Evolutionary conservation across 2,329 filamentous ascomycete species (phyloP).

Genomic region (Xylaria polymorpha): DNA sequence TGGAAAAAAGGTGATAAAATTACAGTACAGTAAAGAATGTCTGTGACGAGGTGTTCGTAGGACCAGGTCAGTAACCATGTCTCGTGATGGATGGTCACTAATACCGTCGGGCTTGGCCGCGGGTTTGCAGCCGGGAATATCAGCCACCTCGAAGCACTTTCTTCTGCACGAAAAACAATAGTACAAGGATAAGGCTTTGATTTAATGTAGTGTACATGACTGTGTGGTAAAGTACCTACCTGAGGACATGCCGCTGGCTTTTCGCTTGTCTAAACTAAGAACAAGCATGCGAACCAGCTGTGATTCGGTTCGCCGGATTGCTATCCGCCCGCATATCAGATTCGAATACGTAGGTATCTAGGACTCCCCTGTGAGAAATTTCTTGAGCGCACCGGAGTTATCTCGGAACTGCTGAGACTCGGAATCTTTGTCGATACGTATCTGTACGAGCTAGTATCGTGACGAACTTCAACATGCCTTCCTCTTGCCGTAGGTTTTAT

Average conservation of each 20-base stretch:
- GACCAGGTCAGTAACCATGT: conserved; percentile 15
- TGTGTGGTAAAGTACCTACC: not conserved
- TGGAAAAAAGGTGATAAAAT: not conserved
- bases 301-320: conserved; percentile 16
- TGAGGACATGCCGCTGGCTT: conserved; percentile 5
- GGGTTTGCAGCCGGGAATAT: conserved; percentile 19
- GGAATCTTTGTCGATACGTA: conserved; percentile 15
- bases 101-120: conserved; percentile 33
- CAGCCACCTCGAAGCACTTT: conserved; percentile 28
- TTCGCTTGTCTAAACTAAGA: conserved; percentile 11
- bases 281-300: conserved; percentile 12
- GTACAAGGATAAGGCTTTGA: conserved; percentile 20
- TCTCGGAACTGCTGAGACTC: conserved; percentile 9
- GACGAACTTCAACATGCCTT: not conserved
- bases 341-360: conserved; percentile 4
- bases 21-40: not conserved
- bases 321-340: not conserved
- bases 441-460: not conserved
- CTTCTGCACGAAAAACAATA: conserved; percentile 20
- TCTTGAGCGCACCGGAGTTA: conserved; percentile 8
- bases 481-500: conserved; percentile 2
- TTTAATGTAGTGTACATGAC: not conserved
- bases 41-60: conserved; percentile 19
- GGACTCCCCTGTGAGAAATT: not conserved
- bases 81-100: conserved; percentile 29